Percentiles rank a stretch among this genome's conserved stretches.
These are phyloP conservation scores for Clonostachys rosea DNA, from an alignment of 2,329 filamentous ascomycete species.

Conservation along the genomic window DNA sequence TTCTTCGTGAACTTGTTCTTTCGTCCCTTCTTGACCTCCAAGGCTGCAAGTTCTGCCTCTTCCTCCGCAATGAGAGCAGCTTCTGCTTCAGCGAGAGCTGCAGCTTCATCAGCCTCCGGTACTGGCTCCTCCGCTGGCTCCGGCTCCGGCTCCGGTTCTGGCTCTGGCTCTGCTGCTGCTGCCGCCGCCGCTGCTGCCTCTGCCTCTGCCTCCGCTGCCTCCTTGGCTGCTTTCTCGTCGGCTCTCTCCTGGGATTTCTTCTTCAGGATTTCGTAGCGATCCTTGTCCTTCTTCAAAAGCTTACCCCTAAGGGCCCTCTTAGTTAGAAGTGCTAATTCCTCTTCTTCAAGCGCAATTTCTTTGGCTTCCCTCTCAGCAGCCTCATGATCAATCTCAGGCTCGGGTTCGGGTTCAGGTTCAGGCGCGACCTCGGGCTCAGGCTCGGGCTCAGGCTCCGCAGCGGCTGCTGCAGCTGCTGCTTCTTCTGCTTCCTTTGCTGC, in stretches of 20 bases:
- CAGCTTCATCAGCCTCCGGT: conserved; percentile 25
- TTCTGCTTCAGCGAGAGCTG: conserved; percentile 15
- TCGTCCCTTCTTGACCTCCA: conserved; percentile 19
- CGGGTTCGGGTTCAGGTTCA: conserved; percentile 2
- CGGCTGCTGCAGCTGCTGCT: conserved; percentile 15
- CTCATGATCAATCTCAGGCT: conserved; percentile 15
- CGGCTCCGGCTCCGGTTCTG: conserved; percentile 8
- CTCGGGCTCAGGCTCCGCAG: conserved; percentile 8
- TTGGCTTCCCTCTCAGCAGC: conserved; percentile 10
- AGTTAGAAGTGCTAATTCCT: conserved; percentile 11
- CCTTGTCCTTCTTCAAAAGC: conserved; percentile 16
- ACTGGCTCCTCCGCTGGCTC: conserved; percentile 8
- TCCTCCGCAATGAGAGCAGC: conserved; percentile 10
- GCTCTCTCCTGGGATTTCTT: neutral
- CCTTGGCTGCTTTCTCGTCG: neutral
- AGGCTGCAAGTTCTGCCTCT: conserved; percentile 16
- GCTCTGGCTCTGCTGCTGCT: conserved; percentile 23
- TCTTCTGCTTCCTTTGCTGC: conserved; percentile 9
- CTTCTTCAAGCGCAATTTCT: conserved; percentile 7
- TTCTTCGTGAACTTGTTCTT: conserved; percentile 9
- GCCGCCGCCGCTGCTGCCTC: conserved; percentile 14
- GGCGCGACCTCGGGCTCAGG: conserved; percentile 6
- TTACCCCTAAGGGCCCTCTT: conserved; percentile 27
- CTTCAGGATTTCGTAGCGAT: neutral
- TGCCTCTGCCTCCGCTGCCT: conserved; percentile 3